phyloP scores from a whole-genome alignment of 1,139 yeast genomes.

The Yamadazyma siamensis region DNA sequence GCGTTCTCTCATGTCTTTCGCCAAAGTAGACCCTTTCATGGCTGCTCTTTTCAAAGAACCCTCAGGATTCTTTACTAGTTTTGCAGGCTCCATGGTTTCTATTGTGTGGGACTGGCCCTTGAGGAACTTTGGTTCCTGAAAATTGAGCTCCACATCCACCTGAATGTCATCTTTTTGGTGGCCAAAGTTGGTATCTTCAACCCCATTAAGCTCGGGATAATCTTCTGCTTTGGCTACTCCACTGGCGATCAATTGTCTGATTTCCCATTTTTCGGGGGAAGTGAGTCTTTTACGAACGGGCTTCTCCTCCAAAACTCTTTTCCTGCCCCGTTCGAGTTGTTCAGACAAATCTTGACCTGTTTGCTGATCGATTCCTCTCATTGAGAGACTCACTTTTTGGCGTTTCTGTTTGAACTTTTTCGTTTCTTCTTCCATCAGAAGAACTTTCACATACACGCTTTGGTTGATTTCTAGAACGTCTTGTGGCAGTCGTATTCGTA shows the following conservation, averaged over 20 bases:
- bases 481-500: constrained; percentile 53
- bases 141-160: constrained; percentile 70
- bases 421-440: constrained; percentile 38
- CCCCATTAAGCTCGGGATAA: constrained; percentile 56
- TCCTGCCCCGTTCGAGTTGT: constrained; percentile 17
- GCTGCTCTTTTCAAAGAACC: constrained; percentile 81
- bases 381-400: constrained; percentile 54
- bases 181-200: constrained; percentile 27
- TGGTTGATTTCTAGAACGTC: constrained; percentile 60
- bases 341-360: constrained; percentile 50
- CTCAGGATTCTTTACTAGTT: constrained; percentile 66
- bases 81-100: constrained; percentile 47
- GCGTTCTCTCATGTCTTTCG: constrained; percentile 62
- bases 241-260: constrained; percentile 75
- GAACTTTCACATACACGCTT: constrained; percentile 61
- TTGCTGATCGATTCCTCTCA: constrained; percentile 73
- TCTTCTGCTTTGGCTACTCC: constrained; percentile 71
- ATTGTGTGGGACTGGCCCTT: constrained; percentile 43
- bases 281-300: constrained; percentile 47
- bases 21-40: constrained; percentile 66
- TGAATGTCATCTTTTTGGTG: constrained; percentile 40
- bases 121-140: constrained; percentile 69
- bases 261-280: constrained; percentile 90
- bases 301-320: constrained; percentile 1
- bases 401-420: constrained; percentile 14